Evolutionary conservation across 1,284 basidiomycete genomes (phyloP).

Genomic region (Cutaneotrichosporon spelunceum): DNA sequence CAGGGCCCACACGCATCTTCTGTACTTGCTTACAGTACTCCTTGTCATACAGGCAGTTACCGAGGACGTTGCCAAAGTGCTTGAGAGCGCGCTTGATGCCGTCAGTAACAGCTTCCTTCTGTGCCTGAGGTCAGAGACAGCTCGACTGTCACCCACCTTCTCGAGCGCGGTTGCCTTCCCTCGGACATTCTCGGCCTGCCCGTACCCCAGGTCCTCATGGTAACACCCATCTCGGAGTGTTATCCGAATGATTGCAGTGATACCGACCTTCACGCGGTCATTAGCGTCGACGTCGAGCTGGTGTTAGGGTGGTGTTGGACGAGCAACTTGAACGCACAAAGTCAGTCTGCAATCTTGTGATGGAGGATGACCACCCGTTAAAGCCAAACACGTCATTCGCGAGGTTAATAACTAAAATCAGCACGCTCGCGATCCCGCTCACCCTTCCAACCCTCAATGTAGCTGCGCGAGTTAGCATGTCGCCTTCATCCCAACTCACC

Average conservation of each 20-base stretch:
- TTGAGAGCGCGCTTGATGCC: slow-evolving; percentile 84
- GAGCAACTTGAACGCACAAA: slow-evolving; percentile 49
- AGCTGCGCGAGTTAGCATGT: slow-evolving; percentile 57
- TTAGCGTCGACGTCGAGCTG: slow-evolving; percentile 65
- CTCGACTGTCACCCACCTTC: slow-evolving; percentile 62
- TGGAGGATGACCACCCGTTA: slow-evolving; percentile 91
- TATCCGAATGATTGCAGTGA: slow-evolving; percentile 80
- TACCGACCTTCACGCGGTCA: slow-evolving; percentile 67
- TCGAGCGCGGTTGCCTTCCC: slow-evolving; percentile 83
- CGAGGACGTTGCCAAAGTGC: slow-evolving; percentile 89
- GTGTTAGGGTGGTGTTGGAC: slow-evolving; percentile 13
- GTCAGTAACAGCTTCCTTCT: slow-evolving; percentile 97
- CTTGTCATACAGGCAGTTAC: slow-evolving; percentile 95
- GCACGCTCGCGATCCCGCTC: background rate
- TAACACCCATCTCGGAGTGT: slow-evolving; percentile 82
- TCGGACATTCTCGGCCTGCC: slow-evolving; percentile 76
- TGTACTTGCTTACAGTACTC: slow-evolving; percentile 75
- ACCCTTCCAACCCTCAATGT: slow-evolving; percentile 92
- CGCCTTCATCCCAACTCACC: slow-evolving; percentile 30
- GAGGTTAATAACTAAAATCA: slow-evolving; percentile 68
- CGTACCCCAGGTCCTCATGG: slow-evolving; percentile 93
- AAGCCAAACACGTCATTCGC: slow-evolving; percentile 99
- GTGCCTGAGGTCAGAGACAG: slow-evolving; percentile 61
- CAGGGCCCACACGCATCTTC: slow-evolving; percentile 74
- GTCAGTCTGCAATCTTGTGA: slow-evolving; percentile 71